Evolutionary conservation across 2,329 filamentous ascomycete species (phyloP).

Genomic region (Proliferodiscus dingleyae): DNA sequence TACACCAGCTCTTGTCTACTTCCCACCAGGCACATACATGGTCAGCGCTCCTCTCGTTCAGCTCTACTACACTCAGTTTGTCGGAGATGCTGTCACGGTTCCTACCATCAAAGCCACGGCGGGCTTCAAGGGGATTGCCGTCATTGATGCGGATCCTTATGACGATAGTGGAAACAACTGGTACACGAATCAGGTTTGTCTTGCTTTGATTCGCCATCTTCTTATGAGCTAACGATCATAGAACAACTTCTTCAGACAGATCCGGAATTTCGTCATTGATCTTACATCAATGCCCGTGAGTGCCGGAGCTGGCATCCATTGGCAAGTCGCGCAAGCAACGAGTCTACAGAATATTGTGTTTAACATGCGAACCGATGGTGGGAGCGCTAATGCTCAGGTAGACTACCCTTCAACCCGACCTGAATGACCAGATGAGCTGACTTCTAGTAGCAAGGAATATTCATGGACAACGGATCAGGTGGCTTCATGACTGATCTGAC

Average conservation of each 20-base stretch:
- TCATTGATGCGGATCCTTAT: slow-evolving; percentile 89
- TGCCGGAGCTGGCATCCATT: slow-evolving; percentile 69
- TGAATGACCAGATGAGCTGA: slow-evolving; percentile 1
- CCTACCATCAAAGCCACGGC: slow-evolving; percentile 72
- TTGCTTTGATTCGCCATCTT: not conserved
- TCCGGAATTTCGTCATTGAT: slow-evolving; percentile 79
- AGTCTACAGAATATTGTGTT: slow-evolving; percentile 77
- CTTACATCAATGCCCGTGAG: slow-evolving; percentile 58
- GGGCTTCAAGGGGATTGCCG: slow-evolving; percentile 75
- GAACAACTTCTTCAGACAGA: slow-evolving; percentile 76
- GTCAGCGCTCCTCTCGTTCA: slow-evolving; percentile 76
- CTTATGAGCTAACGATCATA: not conserved
- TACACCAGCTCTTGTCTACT: slow-evolving; percentile 85
- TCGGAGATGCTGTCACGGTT: slow-evolving; percentile 69
- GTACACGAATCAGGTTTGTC: slow-evolving; percentile 62
- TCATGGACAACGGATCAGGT: slow-evolving; percentile 81
- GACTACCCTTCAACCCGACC: not conserved
- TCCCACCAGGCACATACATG: slow-evolving; percentile 80
- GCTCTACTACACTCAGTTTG: slow-evolving; percentile 89
- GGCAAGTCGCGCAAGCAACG: slow-evolving; percentile 81
- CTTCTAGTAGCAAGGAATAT: slow-evolving; percentile 50
- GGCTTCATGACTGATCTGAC: slow-evolving; percentile 78
- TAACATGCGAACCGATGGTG: slow-evolving; percentile 67
- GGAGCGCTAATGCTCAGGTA: slow-evolving; percentile 55
- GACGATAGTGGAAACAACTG: slow-evolving; percentile 62